These are phyloP conservation scores for Kluyveromyces dobzhanskii DNA, from an alignment of 805 yeast species.

Conservation along the genomic window DNA sequence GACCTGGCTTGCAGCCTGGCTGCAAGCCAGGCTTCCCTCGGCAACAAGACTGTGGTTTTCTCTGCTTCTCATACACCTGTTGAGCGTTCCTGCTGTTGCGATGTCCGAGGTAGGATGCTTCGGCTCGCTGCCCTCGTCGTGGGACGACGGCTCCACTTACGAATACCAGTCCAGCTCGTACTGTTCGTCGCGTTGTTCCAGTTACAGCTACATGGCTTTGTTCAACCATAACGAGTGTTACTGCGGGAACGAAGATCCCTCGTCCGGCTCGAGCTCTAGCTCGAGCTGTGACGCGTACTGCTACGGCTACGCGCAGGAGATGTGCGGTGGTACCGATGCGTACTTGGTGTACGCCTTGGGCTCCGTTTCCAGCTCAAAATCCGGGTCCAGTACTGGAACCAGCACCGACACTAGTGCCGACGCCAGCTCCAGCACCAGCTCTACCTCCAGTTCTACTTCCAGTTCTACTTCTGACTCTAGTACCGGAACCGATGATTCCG, in stretches of 20 bases:
- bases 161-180: conserved; percentile 22
- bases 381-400: background rate
- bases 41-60: no score
- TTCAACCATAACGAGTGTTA: conserved; percentile 23
- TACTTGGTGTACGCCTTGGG: conserved; percentile 38
- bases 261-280: conserved; percentile 11
- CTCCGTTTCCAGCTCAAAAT: background rate
- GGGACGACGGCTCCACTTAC: conserved; percentile 15
- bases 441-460: background rate
- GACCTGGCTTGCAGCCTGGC: no score
- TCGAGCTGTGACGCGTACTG: conserved; percentile 33
- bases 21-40: no score
- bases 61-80: no score
- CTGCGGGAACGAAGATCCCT: conserved; percentile 24
- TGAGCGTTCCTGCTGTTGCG: conserved; percentile 3
- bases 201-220: conserved; percentile 25
- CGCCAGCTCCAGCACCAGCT: conserved; percentile 1
- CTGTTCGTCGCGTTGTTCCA: conserved; percentile 19
- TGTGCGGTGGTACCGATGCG: conserved; percentile 53
- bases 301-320: conserved; percentile 47
- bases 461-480: background rate
- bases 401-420: conserved; percentile 3
- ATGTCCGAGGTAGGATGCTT: conserved; percentile 21
- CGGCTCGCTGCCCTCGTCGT: conserved; percentile 25
- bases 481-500: conserved; percentile 5